Conservation (phyloP, 225 moss, liverwort and hornwort genomes). For the Physcomitrium patens region DNA sequence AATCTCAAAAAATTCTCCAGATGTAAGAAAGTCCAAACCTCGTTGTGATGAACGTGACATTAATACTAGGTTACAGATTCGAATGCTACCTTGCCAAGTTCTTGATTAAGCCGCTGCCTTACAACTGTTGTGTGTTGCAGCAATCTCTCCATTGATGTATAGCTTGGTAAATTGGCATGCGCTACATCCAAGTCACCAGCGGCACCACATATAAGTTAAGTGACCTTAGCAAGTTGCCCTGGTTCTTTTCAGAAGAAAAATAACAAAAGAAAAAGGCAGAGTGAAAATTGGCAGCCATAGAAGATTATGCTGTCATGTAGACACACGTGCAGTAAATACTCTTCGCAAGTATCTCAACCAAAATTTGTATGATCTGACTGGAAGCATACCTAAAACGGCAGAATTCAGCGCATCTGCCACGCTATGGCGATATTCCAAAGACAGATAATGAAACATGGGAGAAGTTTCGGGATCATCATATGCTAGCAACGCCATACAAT, state of each 20-base stretch:
- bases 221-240: not conserved
- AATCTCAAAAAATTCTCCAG: not conserved
- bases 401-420: conserved; percentile 83
- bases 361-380: not conserved
- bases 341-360: not conserved
- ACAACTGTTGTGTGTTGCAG: conserved; percentile 85
- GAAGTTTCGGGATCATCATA: conserved; percentile 88
- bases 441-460: conserved; percentile 76
- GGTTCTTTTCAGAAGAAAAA: not conserved
- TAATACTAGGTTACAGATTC: not conserved
- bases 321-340: not conserved
- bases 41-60: not conserved
- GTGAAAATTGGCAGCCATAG: not conserved
- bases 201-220: not conserved
- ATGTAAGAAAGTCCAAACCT: not conserved
- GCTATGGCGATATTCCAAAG: conserved; percentile 80
- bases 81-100: conserved; percentile 74
- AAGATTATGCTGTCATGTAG: not conserved
- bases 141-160: conserved; percentile 89
- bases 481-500: conserved; percentile 89
- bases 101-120: conserved; percentile 81
- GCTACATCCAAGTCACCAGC: conserved; percentile 51
- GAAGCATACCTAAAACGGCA: conserved; percentile 70
- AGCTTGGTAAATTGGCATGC: conserved; percentile 88
- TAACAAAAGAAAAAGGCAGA: no score